Conservation (phyloP, 2,329 filamentous ascomycete genomes). For the Neonectria hederae region DNA sequence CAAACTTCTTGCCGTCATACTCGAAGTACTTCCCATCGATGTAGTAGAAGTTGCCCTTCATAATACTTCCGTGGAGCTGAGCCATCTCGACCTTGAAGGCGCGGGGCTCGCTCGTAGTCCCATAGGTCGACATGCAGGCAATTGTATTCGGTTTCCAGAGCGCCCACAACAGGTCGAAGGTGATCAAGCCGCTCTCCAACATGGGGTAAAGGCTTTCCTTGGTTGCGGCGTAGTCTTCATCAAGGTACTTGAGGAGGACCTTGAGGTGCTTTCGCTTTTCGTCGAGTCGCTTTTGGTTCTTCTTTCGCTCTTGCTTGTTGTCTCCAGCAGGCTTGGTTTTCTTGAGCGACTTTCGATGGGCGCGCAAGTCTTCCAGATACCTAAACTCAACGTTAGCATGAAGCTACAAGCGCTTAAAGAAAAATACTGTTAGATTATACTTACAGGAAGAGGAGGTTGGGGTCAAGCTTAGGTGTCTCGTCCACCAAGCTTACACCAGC, state of each 20-base stretch:
- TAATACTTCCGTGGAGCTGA: constrained; percentile 73
- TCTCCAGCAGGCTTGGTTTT: constrained; percentile 59
- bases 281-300: constrained; percentile 65
- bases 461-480: constrained; percentile 77
- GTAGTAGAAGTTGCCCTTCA: constrained; percentile 78
- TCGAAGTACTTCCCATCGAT: constrained; percentile 85
- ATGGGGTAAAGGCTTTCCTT: constrained; percentile 84
- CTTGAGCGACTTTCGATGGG: constrained; percentile 71
- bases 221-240: constrained; percentile 79
- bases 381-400: constrained; percentile 47
- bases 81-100: constrained; percentile 85
- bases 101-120: constrained; percentile 77
- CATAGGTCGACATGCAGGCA: constrained; percentile 80
- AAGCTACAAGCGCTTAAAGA: background rate
- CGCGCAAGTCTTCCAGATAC: constrained; percentile 81
- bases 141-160: constrained; percentile 89
- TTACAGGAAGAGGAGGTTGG: constrained; percentile 74
- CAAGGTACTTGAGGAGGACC: constrained; percentile 78
- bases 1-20: constrained; percentile 88
- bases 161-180: constrained; percentile 89
- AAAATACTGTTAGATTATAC: constrained; percentile 27
- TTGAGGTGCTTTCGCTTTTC: constrained; percentile 73
- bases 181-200: constrained; percentile 83
- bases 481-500: constrained; percentile 78
- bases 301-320: constrained; percentile 67